phyloP scores from a whole-genome alignment of 108 stramenopile species.

The Nannochloropsis granulata region DNA sequence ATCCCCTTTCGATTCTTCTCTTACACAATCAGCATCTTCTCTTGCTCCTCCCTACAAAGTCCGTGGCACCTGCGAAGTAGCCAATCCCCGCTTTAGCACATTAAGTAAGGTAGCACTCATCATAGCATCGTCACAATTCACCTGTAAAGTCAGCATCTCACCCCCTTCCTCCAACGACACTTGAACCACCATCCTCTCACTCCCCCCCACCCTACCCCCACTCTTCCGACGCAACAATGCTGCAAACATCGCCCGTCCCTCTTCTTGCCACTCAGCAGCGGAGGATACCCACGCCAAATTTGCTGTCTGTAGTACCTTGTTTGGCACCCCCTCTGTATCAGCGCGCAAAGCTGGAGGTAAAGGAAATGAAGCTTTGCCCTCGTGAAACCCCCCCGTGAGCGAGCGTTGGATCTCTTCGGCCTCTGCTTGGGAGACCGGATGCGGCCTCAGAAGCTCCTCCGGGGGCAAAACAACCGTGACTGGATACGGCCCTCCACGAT shows the following conservation, averaged over 20 bases:
- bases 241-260: slow-evolving; percentile 3
- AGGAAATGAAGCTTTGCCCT: neutral
- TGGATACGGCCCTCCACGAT: slow-evolving; percentile 12
- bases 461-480: slow-evolving; percentile 7
- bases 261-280: neutral
- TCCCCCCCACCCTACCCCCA: neutral
- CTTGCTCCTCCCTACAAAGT: neutral
- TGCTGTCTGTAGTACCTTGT: slow-evolving; percentile 1
- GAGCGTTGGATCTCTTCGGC: neutral
- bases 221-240: slow-evolving; percentile 7
- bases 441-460: slow-evolving; percentile 12
- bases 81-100: slow-evolving; percentile 3
- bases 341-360: neutral
- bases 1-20: no score
- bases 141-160: neutral
- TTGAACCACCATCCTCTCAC: slow-evolving; percentile 9
- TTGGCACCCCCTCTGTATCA: neutral
- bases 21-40: no score
- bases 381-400: neutral
- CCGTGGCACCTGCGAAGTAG: neutral
- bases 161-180: neutral
- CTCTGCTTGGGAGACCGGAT: neutral
- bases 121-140: slow-evolving; percentile 14
- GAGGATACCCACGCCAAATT: slow-evolving; percentile 4
- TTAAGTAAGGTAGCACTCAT: neutral